phyloP scores from a whole-genome alignment of 202 grass and related monocot species.

The Zoysia matrella region DNA sequence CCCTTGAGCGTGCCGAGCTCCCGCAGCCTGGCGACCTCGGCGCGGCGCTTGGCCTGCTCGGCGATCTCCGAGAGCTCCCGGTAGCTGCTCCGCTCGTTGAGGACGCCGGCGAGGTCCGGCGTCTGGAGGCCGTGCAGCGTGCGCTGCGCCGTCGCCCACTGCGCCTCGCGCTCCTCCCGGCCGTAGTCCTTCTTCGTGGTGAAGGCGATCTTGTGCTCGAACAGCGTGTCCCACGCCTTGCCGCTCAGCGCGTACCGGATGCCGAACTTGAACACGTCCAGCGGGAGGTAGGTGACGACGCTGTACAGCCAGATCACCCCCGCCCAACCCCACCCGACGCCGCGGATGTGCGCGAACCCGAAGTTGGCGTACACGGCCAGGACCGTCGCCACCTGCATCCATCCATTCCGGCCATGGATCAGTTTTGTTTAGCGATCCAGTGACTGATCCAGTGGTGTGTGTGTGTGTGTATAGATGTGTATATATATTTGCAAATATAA shows the following conservation, averaged over 20 bases:
- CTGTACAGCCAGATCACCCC: constrained; percentile 97
- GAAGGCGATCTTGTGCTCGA: constrained; percentile 89
- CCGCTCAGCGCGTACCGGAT: constrained; percentile 88
- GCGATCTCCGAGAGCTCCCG: constrained; percentile 84
- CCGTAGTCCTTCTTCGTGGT: constrained; percentile 98
- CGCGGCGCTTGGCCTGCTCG: constrained; percentile 92
- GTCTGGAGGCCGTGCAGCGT: constrained; percentile 83
- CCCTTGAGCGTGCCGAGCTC: constrained; percentile 73
- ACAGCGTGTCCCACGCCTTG: constrained; percentile 79
- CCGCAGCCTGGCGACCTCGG: constrained; percentile 82
- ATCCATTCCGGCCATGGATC: not conserved
- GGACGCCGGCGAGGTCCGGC: constrained; percentile 32
- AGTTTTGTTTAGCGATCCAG: too few relatives aligned
- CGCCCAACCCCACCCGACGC: constrained; percentile 91
- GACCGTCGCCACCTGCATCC: constrained; percentile 60
- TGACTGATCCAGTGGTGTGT: too few relatives aligned
- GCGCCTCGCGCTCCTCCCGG: constrained; percentile 77
- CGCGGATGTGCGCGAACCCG: constrained; percentile 63
- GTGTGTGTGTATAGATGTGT: not conserved
- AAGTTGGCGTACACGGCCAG: constrained; percentile 69
- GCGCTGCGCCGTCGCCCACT: constrained; percentile 92
- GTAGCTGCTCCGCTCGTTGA: constrained; percentile 62
- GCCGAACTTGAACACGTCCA: constrained; percentile 91
- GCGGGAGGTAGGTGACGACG: constrained; percentile 64
- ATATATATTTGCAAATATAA: constrained; percentile 15